A percentile compares a stretch with the other conserved stretches of the same genome.
Conservation (phyloP, 2,329 filamentous ascomycete species). For the Aspergillus pseudotamarii region DNA sequence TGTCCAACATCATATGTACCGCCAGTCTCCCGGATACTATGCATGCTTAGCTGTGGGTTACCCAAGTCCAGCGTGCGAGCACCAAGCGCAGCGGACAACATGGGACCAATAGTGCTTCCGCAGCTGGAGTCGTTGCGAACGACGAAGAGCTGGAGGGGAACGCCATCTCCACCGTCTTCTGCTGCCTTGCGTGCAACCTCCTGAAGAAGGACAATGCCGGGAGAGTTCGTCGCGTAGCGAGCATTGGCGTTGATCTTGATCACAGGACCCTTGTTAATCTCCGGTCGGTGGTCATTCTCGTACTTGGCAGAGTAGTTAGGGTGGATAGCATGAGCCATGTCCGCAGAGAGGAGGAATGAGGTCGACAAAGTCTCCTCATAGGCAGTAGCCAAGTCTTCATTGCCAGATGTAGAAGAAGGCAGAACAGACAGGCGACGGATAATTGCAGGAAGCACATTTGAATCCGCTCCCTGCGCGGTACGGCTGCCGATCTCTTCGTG, state of each 20-base stretch:
- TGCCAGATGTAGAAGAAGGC: constrained; percentile 61
- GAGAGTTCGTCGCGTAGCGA: constrained; percentile 93
- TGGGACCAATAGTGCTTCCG: constrained; percentile 96
- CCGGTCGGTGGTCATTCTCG: constrained; percentile 84
- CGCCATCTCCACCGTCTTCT: constrained; percentile 61
- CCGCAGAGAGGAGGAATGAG: constrained; percentile 92
- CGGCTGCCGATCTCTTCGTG: constrained; percentile 95
- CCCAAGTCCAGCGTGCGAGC: constrained; percentile 88
- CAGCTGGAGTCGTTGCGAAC: constrained; percentile 94
- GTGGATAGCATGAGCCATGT: constrained; percentile 96
- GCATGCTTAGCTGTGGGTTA: constrained; percentile 94
- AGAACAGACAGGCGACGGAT: constrained; percentile 83
- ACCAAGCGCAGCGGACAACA: constrained; percentile 84
- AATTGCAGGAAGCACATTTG: constrained; percentile 84
- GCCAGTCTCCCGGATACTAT: constrained; percentile 91
- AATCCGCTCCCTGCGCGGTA: constrained; percentile 91
- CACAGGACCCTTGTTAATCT: constrained; percentile 95
- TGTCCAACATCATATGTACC: constrained; percentile 86
- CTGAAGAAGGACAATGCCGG: constrained; percentile 88
- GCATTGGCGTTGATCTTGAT: constrained; percentile 99
- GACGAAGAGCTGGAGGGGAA: constrained; percentile 93
- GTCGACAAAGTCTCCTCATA: constrained; percentile 91
- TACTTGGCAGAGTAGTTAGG: constrained; percentile 94
- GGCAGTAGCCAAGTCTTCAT: constrained; percentile 71
- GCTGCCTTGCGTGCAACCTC: constrained; percentile 72